Evolutionary conservation across 1,139 yeast genomes (phyloP).

Genomic region (Blastobotrys serpentis): DNA sequence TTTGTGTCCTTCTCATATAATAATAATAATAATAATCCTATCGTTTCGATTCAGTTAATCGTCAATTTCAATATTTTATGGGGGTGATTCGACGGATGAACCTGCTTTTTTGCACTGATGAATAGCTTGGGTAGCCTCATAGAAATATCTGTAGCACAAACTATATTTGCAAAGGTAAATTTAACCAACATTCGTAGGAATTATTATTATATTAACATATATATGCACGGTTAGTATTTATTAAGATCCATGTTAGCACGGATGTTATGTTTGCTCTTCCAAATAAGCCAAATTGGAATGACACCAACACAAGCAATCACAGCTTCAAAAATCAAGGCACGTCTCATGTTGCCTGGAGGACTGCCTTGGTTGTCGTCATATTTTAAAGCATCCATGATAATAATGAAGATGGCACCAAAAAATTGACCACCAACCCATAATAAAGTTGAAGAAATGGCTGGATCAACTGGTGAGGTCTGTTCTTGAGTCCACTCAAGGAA

Average conservation of each 20-base stretch:
- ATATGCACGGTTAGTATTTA: slow-evolving; percentile 7
- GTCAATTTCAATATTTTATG: too few relatives aligned
- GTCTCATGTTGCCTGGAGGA: slow-evolving; percentile 38
- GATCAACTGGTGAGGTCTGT: slow-evolving; percentile 38
- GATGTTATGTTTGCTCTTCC: slow-evolving; percentile 21
- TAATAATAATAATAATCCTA: too few relatives aligned
- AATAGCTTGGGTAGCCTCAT: too few relatives aligned
- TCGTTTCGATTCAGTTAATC: too few relatives aligned
- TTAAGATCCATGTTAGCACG: slow-evolving; percentile 28
- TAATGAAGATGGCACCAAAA: slow-evolving; percentile 39
- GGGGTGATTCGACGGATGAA: too few relatives aligned
- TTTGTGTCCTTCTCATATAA: too few relatives aligned
- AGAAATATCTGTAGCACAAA: too few relatives aligned
- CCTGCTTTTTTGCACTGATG: too few relatives aligned
- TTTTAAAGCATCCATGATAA: slow-evolving; percentile 37
- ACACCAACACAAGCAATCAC: slow-evolving; percentile 35
- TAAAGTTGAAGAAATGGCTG: slow-evolving; percentile 36
- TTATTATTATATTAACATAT: neutral
- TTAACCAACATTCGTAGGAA: too few relatives aligned
- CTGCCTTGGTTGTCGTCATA: slow-evolving; percentile 31
- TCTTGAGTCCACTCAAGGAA: slow-evolving; percentile 40
- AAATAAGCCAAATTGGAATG: slow-evolving; percentile 27
- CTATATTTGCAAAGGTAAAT: too few relatives aligned
- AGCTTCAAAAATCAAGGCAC: slow-evolving; percentile 38
- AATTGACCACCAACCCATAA: slow-evolving; percentile 40